phyloP scores from a whole-genome alignment of 2,329 filamentous ascomycete species.

The Fusarium armeniacum region DNA sequence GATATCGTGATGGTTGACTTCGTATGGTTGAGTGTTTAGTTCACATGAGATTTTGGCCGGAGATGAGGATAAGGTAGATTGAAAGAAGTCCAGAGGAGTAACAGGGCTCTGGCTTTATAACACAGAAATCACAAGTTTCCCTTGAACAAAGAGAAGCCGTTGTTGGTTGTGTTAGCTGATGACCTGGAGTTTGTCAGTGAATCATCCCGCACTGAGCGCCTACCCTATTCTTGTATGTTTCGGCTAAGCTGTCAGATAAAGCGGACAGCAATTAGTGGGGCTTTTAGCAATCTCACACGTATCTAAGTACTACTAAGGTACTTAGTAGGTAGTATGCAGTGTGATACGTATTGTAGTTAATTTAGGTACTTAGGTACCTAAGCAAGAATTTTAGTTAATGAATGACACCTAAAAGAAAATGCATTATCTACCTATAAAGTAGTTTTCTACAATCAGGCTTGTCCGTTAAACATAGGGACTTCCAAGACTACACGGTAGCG shows the following conservation, averaged over 20 bases:
- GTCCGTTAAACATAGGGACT: too few species aligned
- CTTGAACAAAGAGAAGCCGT: neutral
- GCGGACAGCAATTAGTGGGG: constrained; percentile 30
- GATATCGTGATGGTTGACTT: neutral
- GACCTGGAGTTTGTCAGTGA: constrained; percentile 10
- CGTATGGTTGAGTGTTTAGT: neutral
- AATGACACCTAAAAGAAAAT: too few species aligned
- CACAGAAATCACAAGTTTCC: neutral
- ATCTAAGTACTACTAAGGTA: too few species aligned
- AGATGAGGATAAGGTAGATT: neutral
- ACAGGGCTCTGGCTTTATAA: neutral
- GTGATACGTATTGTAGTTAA: too few species aligned
- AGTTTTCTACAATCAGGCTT: too few species aligned
- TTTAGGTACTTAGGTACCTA: too few species aligned
- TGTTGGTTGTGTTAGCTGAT: constrained; percentile 1
- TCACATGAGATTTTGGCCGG: neutral
- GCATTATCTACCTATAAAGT: too few species aligned
- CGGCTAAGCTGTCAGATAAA: constrained; percentile 2
- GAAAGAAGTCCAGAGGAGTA: neutral
- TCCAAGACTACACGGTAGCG: too few species aligned
- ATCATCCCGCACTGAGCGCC: constrained; percentile 17
- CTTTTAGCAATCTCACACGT: neutral
- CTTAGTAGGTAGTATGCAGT: too few species aligned
- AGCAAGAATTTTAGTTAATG: too few species aligned
- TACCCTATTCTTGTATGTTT: constrained; percentile 21